phyloP scores from a whole-genome alignment of 345 rosid species.

The Sisymbrium altissimum region DNA sequence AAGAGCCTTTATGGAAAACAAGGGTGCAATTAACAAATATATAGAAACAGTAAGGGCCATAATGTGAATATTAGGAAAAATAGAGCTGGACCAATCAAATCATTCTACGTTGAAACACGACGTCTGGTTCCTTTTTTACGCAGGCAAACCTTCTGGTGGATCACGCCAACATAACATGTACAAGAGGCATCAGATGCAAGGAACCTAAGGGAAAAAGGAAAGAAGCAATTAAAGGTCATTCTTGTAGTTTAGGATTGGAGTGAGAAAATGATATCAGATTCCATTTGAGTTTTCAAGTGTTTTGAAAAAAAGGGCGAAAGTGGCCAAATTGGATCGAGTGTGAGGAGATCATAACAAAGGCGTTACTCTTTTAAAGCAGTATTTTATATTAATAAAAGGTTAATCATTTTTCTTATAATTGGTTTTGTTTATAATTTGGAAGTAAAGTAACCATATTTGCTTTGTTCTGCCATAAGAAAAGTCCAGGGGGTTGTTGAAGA shows the following conservation, averaged over 20 bases:
- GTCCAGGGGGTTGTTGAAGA: constrained; percentile 13
- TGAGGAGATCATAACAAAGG: constrained; percentile 21
- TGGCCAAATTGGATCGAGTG: constrained; percentile 5
- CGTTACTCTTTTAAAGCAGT: constrained; percentile 23
- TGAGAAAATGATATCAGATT: not conserved
- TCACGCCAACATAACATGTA: not conserved
- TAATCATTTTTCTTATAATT: too few species aligned
- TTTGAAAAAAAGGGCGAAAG: not conserved
- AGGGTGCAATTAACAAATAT: not conserved
- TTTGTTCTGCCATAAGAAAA: too few species aligned
- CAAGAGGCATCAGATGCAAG: not conserved
- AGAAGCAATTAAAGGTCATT: too few species aligned
- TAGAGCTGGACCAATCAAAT: not conserved
- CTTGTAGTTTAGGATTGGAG: not conserved
- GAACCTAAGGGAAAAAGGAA: too few species aligned
- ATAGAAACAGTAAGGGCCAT: not conserved
- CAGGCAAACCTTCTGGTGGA: not conserved
- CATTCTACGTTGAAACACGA: too few species aligned
- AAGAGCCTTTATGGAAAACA: not conserved
- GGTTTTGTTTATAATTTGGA: too few species aligned
- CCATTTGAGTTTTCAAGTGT: not conserved
- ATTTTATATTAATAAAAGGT: too few species aligned
- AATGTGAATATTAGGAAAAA: not conserved
- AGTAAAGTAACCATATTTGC: not conserved
- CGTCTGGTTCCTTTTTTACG: too few species aligned